These are phyloP conservation scores for Debaryomyces sp. DNA, from an alignment of 1,139 yeast genomes.

Conservation along the genomic window DNA sequence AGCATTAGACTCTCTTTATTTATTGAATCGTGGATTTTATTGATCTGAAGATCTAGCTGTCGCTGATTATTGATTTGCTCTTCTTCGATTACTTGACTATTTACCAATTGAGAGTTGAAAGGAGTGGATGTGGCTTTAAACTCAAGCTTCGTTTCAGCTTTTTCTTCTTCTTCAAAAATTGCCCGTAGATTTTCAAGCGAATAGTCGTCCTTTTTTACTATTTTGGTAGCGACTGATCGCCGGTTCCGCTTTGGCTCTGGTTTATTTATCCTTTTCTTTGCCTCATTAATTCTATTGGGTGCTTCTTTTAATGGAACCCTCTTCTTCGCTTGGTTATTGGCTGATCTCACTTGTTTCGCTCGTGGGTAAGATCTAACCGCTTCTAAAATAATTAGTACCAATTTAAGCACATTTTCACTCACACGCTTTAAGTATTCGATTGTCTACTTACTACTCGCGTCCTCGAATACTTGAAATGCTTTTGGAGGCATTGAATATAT, in stretches of 20 bases:
- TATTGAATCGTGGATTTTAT: conserved; percentile 15
- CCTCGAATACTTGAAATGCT: conserved; percentile 6
- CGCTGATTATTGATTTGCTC: conserved; percentile 8
- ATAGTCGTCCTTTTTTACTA: conserved; percentile 15
- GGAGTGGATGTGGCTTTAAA: conserved; percentile 15
- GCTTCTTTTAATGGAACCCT: neutral
- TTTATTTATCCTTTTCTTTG: neutral
- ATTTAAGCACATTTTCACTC: neutral
- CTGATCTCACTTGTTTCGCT: neutral
- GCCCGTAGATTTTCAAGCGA: conserved; percentile 18
- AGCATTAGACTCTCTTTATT: conserved; percentile 6
- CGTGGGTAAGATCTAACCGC: neutral
- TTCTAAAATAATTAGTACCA: neutral
- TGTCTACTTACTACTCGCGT: conserved; percentile 7
- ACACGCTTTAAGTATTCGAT: neutral
- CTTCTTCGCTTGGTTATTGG: neutral
- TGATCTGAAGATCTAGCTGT: conserved; percentile 14
- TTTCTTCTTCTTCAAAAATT: conserved; percentile 14
- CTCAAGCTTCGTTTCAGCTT: conserved; percentile 1
- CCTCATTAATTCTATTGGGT: neutral
- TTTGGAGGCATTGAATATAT: conserved; percentile 4
- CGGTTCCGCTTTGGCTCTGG: neutral
- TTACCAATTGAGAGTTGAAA: conserved; percentile 6
- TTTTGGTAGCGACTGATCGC: conserved; percentile 1
- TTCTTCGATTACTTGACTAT: neutral